A percentile compares a stretch with the other conserved stretches of the same genome.
Conservation (phyloP, 257 asterid species). For the Fraxinus quadrangulata region DNA sequence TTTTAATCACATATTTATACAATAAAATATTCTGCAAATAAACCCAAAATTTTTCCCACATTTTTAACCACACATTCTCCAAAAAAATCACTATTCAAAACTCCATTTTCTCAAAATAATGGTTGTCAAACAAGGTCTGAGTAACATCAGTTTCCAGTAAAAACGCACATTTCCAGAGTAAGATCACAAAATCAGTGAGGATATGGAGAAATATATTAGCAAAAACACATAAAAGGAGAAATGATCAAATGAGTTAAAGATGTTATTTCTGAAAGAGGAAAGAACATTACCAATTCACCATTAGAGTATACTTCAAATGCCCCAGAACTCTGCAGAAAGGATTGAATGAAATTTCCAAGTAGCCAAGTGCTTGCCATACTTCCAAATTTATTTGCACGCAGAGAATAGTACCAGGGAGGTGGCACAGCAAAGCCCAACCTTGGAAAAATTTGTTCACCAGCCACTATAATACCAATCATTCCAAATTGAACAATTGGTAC, state of each 20-base stretch:
- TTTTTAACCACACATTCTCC: too few relatives aligned
- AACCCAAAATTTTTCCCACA: too few relatives aligned
- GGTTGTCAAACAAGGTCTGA: too few relatives aligned
- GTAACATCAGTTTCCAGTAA: neutral
- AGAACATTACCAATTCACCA: constrained; percentile 71
- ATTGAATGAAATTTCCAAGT: constrained; percentile 78
- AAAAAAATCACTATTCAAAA: too few relatives aligned
- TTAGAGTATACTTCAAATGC: constrained; percentile 89
- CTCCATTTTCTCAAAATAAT: too few relatives aligned
- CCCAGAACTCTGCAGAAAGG: constrained; percentile 84
- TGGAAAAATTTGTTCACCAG: constrained; percentile 87
- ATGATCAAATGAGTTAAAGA: constrained; percentile 7
- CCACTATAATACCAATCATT: constrained; percentile 68
- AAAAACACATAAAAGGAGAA: neutral
- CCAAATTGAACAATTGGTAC: constrained; percentile 86
- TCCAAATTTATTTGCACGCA: constrained; percentile 87
- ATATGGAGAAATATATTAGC: neutral
- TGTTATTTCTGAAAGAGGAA: constrained; percentile 16
- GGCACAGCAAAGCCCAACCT: constrained; percentile 75
- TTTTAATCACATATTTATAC: too few relatives aligned
- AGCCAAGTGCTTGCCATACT: constrained; percentile 92
- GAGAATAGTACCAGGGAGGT: constrained; percentile 76
- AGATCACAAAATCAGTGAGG: neutral
- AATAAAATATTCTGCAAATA: too few relatives aligned
- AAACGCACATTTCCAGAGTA: constrained; percentile 15